Conservation (phyloP, 768 basidiomycete species). For the Rubroboletus pulcherrimus region DNA sequence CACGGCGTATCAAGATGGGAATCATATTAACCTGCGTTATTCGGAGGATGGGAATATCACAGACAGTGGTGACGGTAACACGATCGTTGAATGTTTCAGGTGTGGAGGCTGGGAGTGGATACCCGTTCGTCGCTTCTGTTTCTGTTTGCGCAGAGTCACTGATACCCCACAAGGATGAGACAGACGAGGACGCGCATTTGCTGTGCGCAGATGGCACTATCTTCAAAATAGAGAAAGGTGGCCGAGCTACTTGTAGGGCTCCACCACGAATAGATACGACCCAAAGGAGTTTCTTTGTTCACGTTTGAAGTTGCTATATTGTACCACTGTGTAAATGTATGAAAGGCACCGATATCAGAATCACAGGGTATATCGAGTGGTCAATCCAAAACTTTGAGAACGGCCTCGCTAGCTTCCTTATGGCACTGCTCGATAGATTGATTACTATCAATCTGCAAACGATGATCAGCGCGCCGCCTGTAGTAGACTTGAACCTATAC, state of each 20-base stretch:
- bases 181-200: constrained; percentile 61
- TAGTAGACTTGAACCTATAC: constrained; percentile 35
- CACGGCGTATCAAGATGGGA: constrained; percentile 75
- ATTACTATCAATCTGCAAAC: constrained; percentile 61
- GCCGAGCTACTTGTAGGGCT: constrained; percentile 50
- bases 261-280: constrained; percentile 33
- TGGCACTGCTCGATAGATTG: constrained; percentile 71
- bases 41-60: constrained; percentile 39
- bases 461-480: neutral
- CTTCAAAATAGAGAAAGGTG: constrained; percentile 55
- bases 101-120: constrained; percentile 84
- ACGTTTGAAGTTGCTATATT: constrained; percentile 33
- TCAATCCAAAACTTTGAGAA: constrained; percentile 46
- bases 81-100: constrained; percentile 74
- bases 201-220: constrained; percentile 81
- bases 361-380: constrained; percentile 4
- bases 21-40: constrained; percentile 64
- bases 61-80: constrained; percentile 42
- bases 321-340: neutral
- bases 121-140: constrained; percentile 51
- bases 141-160: constrained; percentile 1
- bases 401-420: constrained; percentile 49
- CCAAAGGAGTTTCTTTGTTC: constrained; percentile 40
- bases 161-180: constrained; percentile 43
- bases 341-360: neutral